Conservation (phyloP, 441 rosid species). For the Manihot esculenta region DNA sequence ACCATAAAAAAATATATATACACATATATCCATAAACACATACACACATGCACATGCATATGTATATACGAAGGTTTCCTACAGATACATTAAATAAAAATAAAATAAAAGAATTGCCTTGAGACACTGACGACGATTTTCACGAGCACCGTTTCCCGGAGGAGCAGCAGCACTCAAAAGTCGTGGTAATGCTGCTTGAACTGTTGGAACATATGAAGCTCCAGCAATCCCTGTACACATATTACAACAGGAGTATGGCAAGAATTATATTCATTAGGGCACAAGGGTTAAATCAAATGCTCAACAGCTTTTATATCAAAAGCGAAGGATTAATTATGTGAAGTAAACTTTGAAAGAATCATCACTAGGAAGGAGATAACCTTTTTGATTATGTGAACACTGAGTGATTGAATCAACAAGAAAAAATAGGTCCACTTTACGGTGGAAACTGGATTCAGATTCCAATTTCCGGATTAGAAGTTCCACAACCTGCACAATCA, state of each 20-base stretch:
- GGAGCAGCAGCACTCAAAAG: constrained; percentile 97
- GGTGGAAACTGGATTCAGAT: constrained; percentile 77
- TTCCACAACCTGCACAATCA: constrained; percentile 83
- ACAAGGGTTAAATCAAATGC: not conserved
- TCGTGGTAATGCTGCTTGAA: constrained; percentile 94
- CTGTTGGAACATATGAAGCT: constrained; percentile 81
- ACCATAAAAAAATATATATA: not conserved
- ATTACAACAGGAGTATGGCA: not conserved
- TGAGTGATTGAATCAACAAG: constrained; percentile 98
- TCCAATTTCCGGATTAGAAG: constrained; percentile 89
- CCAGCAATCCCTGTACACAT: constrained; percentile 75
- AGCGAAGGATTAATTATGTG: not conserved
- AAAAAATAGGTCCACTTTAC: constrained; percentile 91
- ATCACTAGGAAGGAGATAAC: constrained; percentile 30
- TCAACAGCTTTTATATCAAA: constrained; percentile 4
- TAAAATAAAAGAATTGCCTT: constrained; percentile 54
- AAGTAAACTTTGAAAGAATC: constrained; percentile 3
- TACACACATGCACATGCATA: too few relatives aligned
- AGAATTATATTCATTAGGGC: not conserved
- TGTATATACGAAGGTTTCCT: not conserved
- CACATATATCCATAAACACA: too few relatives aligned
- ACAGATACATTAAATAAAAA: not conserved
- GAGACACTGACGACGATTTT: constrained; percentile 95
- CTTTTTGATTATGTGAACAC: constrained; percentile 93
- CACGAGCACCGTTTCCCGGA: constrained; percentile 76